Evolutionary conservation across 169 alveolate genomes (phyloP).

Genomic region (Plasmodium knowlesi): DNA sequence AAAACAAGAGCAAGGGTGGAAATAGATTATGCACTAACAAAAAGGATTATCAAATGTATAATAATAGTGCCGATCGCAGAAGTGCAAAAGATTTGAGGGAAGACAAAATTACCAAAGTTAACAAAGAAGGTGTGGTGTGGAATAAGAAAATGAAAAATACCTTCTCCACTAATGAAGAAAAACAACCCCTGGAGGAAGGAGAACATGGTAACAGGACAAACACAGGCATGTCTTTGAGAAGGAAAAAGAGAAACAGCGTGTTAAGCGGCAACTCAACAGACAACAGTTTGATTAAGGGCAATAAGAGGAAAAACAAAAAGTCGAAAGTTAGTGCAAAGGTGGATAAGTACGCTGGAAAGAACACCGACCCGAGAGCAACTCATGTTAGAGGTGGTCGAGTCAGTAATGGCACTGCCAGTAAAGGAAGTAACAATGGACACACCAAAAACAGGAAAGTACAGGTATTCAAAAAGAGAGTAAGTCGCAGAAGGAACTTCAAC

Average conservation of each 20-base stretch:
- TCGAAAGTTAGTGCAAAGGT: slow-evolving; percentile 25
- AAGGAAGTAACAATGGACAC: not conserved
- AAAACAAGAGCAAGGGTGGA: not conserved
- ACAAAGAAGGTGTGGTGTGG: not conserved
- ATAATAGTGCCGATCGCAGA: not conserved
- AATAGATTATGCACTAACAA: not conserved
- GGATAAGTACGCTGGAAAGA: not conserved
- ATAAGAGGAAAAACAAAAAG: slow-evolving; percentile 18
- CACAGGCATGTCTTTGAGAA: slow-evolving; percentile 33
- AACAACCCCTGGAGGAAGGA: not conserved
- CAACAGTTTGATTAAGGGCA: not conserved
- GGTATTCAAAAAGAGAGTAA: slow-evolving; percentile 25
- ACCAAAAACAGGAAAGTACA: not conserved
- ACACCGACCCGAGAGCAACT: not conserved
- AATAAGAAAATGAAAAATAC: slow-evolving; percentile 31
- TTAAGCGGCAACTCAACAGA: slow-evolving; percentile 17
- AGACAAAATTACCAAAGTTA: not conserved
- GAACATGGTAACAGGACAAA: not conserved
- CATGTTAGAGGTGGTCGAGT: not conserved
- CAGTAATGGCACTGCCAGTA: not conserved
- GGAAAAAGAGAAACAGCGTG: slow-evolving; percentile 21
- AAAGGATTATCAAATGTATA: not conserved
- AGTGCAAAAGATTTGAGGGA: slow-evolving; percentile 1
- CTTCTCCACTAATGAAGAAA: not conserved
- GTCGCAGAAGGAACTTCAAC: slow-evolving; percentile 11